Conservation (phyloP, 495 filamentous ascomycete genomes). For the Penicillium roqueforti region DNA sequence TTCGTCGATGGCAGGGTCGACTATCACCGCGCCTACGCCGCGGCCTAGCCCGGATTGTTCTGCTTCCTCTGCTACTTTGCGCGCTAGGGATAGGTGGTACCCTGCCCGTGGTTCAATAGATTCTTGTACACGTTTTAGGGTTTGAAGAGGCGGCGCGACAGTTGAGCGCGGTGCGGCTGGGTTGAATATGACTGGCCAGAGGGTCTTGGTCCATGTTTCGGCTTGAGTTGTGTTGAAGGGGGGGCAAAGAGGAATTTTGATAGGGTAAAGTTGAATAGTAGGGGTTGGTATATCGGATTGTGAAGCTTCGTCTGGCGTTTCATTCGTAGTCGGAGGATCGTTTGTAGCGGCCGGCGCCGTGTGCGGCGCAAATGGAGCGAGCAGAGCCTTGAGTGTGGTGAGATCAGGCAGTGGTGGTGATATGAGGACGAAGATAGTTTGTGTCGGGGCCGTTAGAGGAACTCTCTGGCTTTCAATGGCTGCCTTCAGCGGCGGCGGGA, state of each 20-base stretch:
- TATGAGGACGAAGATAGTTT: constrained; percentile 40
- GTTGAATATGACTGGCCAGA: constrained; percentile 91
- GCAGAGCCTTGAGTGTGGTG: constrained; percentile 25
- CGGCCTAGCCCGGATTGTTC: constrained; percentile 57
- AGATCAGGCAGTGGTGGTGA: constrained; percentile 33
- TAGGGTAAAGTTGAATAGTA: constrained; percentile 39
- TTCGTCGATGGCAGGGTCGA: constrained; percentile 52
- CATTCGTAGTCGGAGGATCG: constrained; percentile 9
- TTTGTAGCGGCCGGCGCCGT: constrained; percentile 5
- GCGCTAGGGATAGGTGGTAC: constrained; percentile 66
- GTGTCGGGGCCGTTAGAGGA: constrained; percentile 2
- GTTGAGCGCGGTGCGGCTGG: constrained; percentile 54
- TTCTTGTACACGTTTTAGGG: constrained; percentile 50
- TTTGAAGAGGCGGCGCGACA: constrained; percentile 49
- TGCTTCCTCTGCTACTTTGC: constrained; percentile 55
- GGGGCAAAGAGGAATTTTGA: constrained; percentile 67
- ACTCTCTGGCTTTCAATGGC: constrained; percentile 21
- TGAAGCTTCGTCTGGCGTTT: constrained; percentile 13
- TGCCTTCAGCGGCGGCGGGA: constrained; percentile 51
- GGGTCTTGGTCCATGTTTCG: constrained; percentile 64
- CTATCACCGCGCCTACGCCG: constrained; percentile 74
- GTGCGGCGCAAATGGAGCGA: constrained; percentile 33
- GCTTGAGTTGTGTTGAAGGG: constrained; percentile 75
- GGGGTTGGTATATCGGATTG: constrained; percentile 17
- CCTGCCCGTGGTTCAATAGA: constrained; percentile 52